Evolutionary conservation across 805 yeast genomes (phyloP), one percentile per base, ranked within the genome.

Genomic region (Brettanomyces sp.): DNA sequence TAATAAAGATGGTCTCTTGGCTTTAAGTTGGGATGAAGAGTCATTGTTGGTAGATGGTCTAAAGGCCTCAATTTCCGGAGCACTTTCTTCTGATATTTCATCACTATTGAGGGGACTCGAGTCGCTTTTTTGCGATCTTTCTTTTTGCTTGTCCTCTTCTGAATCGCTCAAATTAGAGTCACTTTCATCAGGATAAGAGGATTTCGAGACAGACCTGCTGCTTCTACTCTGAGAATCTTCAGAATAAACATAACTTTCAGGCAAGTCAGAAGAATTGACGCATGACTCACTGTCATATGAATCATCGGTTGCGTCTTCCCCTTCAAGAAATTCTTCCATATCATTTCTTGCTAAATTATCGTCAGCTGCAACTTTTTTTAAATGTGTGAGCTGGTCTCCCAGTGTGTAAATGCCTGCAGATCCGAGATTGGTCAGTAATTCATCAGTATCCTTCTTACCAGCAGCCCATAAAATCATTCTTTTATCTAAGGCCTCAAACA

Each of bases 401-500:
- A 59, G 45, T 18, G 49, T 47, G 44, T 56, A 60, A 25, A 51
- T 37, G 3, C 66, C 64, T 12, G 53, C 62, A 22, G 50, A 44
- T 36, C 61, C 63, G 28, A 62, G 24, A 34, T 55, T 52, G 5
- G 47, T 38, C 30, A 58, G 41, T 1, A 55, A 22, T 21, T 50
- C 44, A 3, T 52, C 52, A 13, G 48, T 50, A 18, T 52, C 60
- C 7, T n/a, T 23, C 7, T 43, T 41, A n/a, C 46, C 42, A 8
- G 47, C 52, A 7, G 41, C 41, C 30, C 36, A 24, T 21, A 47
- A 40, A 9, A 37, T 39, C 52, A 54, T 49, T 51, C 55, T 47
- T 52, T 60, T 49, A 39, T 56, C 56, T 37, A 68, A 41, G 7
- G 63, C 58, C 13, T 60, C 63, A 45, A 71, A 71, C 35, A 79